A percentile compares a stretch with the other conserved stretches of the same genome.
These are phyloP conservation scores for Salix koriyanagi DNA, from an alignment of 345 rosid genomes.

Conservation along the genomic window DNA sequence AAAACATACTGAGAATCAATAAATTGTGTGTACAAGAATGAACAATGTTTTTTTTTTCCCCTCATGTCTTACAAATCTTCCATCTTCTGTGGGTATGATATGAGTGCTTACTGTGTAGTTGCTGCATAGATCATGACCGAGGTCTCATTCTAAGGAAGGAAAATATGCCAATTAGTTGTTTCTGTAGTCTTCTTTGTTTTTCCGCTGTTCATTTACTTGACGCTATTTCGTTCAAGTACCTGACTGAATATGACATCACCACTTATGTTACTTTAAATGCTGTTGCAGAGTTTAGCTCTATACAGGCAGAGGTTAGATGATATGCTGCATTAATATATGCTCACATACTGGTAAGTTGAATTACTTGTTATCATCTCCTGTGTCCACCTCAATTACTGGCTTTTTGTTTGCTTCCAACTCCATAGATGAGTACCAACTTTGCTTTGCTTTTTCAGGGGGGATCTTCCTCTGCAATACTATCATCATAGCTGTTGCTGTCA, in stretches of 20 bases:
- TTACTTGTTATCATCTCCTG: not conserved
- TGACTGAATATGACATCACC: not conserved
- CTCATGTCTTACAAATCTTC: not conserved
- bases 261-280: not conserved
- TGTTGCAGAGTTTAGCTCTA: conserved; percentile 64
- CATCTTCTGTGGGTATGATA: not conserved
- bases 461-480: not conserved
- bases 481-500: not conserved
- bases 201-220: not conserved
- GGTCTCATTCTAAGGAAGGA: not conserved
- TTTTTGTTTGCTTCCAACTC: not conserved
- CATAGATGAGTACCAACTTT: not conserved
- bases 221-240: not conserved
- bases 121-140: not conserved
- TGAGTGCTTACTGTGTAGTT: not conserved
- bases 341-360: conserved; percentile 19
- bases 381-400: not conserved
- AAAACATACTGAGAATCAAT: not conserved
- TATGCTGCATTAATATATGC: conserved; percentile 42
- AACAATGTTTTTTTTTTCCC: not conserved
- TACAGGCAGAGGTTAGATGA: conserved; percentile 91
- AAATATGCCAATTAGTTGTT: not conserved
- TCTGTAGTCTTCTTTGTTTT: not conserved
- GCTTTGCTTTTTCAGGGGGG: conserved; percentile 14
- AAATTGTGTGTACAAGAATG: not conserved